Base-by-base conservation (phyloP, 257 asterid species). In the Solanum piurae region DNA sequence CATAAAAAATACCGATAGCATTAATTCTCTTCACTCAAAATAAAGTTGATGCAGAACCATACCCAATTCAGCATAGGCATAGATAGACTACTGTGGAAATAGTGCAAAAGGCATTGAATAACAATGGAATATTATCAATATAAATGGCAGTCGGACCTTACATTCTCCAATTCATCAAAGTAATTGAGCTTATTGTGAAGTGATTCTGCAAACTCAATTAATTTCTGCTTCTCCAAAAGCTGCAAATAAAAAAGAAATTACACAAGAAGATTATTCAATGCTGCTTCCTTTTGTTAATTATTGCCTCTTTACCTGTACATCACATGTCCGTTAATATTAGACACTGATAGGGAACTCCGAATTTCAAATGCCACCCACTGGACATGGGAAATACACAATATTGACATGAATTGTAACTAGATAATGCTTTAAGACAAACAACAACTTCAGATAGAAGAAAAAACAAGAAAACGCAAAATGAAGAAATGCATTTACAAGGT, bases 161-260 rank as follows among this genome's bases (percentile, higher is more conserved):
- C 99, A 93, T 97, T 97, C 94, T 97, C 99, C 92, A 97, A 91
- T 92, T 97, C 99, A 92, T 97, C 99, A 18, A 97, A 97, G 94
- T 97, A 97, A 91, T 93, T 96, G 91, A 96, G 99, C 94, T 97
- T 97, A 89, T 91, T 93, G 80, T 96, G 99, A 88, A 97, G 98
- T 86, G 99, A 97, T 91, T 97, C 99, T 83, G 98, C 98, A 91
- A 97, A 97, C 90, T 95, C 98, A 86, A 96, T 93, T 84, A 96
- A 91, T 91, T 92, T 95, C 91, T 95, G 98, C 95, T 97, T 97
- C 95, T 97, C 99, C 93, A 97, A 87, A 46, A 97, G 93, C 99
- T 97, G 94, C 93, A 95, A 89, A 92, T 75, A 86, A 90, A 87
- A 44, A 88, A 71, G 52, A 93, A 80, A 64, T 38, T 75, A 71